Conservation (phyloP, 1,139 yeast genomes). For the Kodamaea ohmeri region DNA sequence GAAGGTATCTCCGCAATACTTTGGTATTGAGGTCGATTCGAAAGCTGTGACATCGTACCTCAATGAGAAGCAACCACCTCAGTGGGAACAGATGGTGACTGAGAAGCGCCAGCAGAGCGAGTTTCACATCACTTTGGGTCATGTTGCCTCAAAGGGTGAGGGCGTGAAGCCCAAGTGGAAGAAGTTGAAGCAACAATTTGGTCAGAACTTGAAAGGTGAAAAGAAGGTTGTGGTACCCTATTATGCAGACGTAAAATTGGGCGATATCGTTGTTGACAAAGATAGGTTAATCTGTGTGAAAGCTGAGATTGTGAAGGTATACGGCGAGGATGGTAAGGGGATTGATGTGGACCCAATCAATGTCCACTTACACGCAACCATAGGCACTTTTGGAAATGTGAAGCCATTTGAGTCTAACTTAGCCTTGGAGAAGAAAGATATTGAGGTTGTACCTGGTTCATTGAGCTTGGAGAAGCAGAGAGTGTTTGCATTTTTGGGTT, state of each 20-base stretch:
- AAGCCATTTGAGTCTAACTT: conserved; percentile 43
- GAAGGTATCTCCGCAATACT: conserved; percentile 21
- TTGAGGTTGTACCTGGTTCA: conserved; percentile 10
- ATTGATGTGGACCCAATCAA: conserved; percentile 36
- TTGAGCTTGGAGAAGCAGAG: conserved; percentile 17
- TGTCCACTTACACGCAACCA: conserved; percentile 65
- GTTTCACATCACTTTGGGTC: conserved; percentile 81
- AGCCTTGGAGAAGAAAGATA: conserved; percentile 15
- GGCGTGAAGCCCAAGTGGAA: conserved; percentile 27
- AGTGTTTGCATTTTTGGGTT: conserved; percentile 16
- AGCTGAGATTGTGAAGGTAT: conserved; percentile 39
- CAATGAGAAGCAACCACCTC: conserved; percentile 14
- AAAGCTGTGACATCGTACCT: conserved; percentile 12
- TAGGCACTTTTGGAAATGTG: conserved; percentile 57
- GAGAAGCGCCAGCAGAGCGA: conserved; percentile 46
- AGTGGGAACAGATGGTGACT: conserved; percentile 31
- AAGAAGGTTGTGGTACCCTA: conserved; percentile 15
- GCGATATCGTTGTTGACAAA: conserved; percentile 48
- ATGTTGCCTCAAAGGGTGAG: conserved; percentile 32
- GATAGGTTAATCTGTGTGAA: conserved; percentile 54
- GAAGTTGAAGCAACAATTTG: conserved; percentile 15
- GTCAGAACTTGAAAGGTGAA: conserved; percentile 1
- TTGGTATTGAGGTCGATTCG: conserved; percentile 26
- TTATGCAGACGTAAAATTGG: conserved; percentile 40
- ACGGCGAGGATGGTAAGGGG: conserved; percentile 20